Percentiles rank a stretch among this genome's conserved stretches.
These are phyloP conservation scores for Chamaecyparis obtusa DNA, from an alignment of 75 land plant genomes.

Conservation along the genomic window DNA sequence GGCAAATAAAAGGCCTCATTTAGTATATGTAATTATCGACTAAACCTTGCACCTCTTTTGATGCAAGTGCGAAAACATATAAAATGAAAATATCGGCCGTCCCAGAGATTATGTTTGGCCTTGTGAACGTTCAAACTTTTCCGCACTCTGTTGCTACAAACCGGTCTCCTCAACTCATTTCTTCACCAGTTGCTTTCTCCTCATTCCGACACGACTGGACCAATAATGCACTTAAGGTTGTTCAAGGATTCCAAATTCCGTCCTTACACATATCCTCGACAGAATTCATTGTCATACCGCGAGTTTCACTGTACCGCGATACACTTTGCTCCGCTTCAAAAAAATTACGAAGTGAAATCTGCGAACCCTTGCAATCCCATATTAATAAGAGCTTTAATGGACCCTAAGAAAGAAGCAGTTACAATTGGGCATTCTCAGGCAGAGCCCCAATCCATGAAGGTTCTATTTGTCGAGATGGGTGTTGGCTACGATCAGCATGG, in stretches of 20 bases:
- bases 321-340: not conserved
- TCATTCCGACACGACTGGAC: not conserved
- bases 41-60: too few relatives aligned
- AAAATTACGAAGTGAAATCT: not conserved
- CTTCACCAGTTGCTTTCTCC: not conserved
- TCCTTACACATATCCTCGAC: not conserved
- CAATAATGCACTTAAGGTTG: not conserved
- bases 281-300: not conserved
- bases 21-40: too few relatives aligned
- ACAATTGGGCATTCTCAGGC: constrained; percentile 1
- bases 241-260: not conserved
- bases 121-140: too few relatives aligned
- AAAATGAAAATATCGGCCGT: too few relatives aligned
- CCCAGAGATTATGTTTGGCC: too few relatives aligned
- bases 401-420: not conserved
- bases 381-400: not conserved
- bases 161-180: not conserved
- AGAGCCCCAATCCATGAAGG: constrained; percentile 29
- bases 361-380: not conserved
- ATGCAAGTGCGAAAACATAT: too few relatives aligned
- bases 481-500: constrained; percentile 97
- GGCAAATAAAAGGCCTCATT: too few relatives aligned
- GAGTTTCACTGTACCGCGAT: not conserved
- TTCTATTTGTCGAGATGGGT: constrained; percentile 93
- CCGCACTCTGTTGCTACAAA: not conserved